phyloP scores from a whole-genome alignment of 805 yeast genomes.

The Diddensiella santjacobensis region DNA sequence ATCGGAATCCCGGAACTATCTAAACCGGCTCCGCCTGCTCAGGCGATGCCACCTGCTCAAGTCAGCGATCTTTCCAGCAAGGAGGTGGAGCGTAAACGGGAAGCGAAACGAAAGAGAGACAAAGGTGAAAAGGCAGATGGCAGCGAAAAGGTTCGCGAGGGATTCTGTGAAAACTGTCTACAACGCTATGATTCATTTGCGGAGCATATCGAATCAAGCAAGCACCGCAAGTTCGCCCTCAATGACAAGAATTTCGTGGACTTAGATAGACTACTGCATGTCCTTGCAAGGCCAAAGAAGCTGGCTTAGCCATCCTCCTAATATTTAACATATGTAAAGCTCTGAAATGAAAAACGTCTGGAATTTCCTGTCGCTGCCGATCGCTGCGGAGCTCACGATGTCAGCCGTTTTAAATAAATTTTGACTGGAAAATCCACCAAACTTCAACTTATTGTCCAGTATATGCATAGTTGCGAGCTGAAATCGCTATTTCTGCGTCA shows the following conservation, averaged over 20 bases:
- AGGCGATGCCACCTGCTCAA: conserved; percentile 19
- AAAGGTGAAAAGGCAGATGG: not conserved
- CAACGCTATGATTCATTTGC: conserved; percentile 76
- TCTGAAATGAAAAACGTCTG: too few species aligned
- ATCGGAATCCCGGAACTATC: not conserved
- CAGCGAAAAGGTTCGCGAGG: conserved; percentile 41
- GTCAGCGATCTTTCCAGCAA: not conserved
- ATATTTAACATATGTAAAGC: too few species aligned
- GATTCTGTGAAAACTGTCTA: conserved; percentile 93
- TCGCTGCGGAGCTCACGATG: too few species aligned
- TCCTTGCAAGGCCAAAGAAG: not conserved
- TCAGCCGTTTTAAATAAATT: too few species aligned
- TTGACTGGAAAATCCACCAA: too few species aligned
- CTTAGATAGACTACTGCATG: conserved; percentile 47
- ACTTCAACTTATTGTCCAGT: too few species aligned
- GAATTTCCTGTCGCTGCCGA: too few species aligned
- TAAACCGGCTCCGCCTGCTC: conserved; percentile 25
- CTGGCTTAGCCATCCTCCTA: too few species aligned
- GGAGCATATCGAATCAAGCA: conserved; percentile 63
- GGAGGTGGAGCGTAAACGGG: not conserved
- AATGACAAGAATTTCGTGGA: conserved; percentile 67
- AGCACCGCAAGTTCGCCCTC: conserved; percentile 76
- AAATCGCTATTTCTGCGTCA: not conserved
- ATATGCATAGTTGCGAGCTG: not conserved
- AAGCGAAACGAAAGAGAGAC: not conserved